phyloP scores from a whole-genome alignment of 2,329 filamentous ascomycete species.

The Neopestalotiopsis rosae region DNA sequence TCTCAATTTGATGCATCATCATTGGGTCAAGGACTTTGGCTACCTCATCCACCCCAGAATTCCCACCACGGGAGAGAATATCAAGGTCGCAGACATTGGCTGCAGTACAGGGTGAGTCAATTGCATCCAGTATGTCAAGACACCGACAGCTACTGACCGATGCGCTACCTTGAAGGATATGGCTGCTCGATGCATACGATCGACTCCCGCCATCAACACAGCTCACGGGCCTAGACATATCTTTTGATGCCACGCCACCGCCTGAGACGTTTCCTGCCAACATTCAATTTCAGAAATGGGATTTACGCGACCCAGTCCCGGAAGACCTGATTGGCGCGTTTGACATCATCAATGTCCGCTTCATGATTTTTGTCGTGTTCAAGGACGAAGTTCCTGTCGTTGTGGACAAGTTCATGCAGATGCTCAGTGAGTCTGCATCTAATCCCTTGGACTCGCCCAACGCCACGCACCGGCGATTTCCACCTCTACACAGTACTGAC shows the following conservation, averaged over 20 bases:
- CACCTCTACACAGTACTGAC: no score
- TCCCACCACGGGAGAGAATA: constrained; percentile 14
- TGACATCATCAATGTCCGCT: constrained; percentile 31
- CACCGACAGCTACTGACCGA: no score
- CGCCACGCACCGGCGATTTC: no score
- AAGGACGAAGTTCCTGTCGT: constrained; percentile 20
- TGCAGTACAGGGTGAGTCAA: constrained; percentile 26
- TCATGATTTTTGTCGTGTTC: constrained; percentile 27
- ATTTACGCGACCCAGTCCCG: constrained; percentile 21
- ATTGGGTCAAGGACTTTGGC: constrained; percentile 22
- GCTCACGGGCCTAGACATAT: constrained; percentile 31
- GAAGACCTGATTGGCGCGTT: constrained; percentile 25
- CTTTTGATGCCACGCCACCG: constrained; percentile 26
- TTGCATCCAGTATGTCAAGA: neutral
- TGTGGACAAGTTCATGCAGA: constrained; percentile 15
- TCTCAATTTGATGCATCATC: constrained; percentile 24
- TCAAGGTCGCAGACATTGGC: constrained; percentile 28
- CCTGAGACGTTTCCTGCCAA: constrained; percentile 24
- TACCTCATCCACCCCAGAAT: constrained; percentile 27
- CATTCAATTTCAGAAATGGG: constrained; percentile 16
- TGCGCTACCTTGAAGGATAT: constrained; percentile 2
- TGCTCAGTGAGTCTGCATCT: constrained; percentile 15
- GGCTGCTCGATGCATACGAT: constrained; percentile 20
- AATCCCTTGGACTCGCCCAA: no score
- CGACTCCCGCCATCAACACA: constrained; percentile 20